Conservation (phyloP, 257 asterid species). For the Nicotiana otophora region DNA sequence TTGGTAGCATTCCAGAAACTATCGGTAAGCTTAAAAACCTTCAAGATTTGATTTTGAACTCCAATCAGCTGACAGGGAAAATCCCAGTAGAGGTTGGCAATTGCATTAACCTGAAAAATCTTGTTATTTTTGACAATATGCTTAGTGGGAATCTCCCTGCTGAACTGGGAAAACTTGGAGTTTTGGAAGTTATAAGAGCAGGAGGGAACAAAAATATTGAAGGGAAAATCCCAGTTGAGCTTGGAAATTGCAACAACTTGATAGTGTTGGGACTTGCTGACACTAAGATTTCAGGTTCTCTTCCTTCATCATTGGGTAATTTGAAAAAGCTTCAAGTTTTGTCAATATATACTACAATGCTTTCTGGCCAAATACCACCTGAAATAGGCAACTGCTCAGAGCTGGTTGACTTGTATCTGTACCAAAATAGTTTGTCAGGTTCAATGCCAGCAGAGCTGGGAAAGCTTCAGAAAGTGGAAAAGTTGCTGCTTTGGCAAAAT, state of each 20-base stretch:
- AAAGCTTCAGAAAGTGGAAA: slow-evolving; percentile 60
- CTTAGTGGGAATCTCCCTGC: slow-evolving; percentile 49
- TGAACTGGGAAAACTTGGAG: slow-evolving; percentile 42
- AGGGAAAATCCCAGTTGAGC: slow-evolving; percentile 54
- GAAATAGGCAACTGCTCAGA: slow-evolving; percentile 65
- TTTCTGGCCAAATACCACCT: slow-evolving; percentile 57
- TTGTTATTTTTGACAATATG: slow-evolving; percentile 51
- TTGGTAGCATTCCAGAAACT: slow-evolving; percentile 41
- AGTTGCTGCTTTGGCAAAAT: slow-evolving; percentile 61
- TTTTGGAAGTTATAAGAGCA: slow-evolving; percentile 42
- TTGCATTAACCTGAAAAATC: slow-evolving; percentile 37
- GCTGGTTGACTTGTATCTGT: slow-evolving; percentile 51
- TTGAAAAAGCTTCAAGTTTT: slow-evolving; percentile 46
- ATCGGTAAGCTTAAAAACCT: slow-evolving; percentile 48
- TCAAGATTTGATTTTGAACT: slow-evolving; percentile 41
- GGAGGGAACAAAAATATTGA: slow-evolving; percentile 68
- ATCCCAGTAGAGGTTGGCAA: slow-evolving; percentile 49
- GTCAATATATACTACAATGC: slow-evolving; percentile 68
- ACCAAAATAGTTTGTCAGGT: slow-evolving; percentile 59
- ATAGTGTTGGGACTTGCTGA: slow-evolving; percentile 62
- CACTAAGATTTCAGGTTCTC: slow-evolving; percentile 53
- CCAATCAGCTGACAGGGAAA: slow-evolving; percentile 50
- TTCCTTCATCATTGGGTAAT: slow-evolving; percentile 54
- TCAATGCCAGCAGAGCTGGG: slow-evolving; percentile 54
- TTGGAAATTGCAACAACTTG: slow-evolving; percentile 47